A percentile compares a stretch with the other conserved stretches of the same genome.
These are phyloP conservation scores for Euphorbia pulcherrima DNA, from an alignment of 345 rosid species.

Conservation along the genomic window DNA sequence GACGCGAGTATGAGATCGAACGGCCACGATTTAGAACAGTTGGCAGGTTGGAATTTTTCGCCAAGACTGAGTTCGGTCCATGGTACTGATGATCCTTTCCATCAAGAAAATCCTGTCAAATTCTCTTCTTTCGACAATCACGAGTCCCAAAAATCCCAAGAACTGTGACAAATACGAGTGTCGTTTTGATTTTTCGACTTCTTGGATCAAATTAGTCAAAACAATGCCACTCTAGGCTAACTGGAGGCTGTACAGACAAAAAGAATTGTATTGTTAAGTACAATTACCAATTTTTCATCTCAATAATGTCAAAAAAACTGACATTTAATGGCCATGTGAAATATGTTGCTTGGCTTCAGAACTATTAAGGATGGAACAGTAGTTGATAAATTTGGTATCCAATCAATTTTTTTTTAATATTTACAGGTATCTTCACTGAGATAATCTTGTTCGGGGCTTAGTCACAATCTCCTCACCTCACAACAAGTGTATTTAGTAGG, in stretches of 20 bases:
- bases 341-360: not conserved
- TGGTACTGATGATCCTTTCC: slow-evolving; percentile 79
- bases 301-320: not conserved
- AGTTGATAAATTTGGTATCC: no score
- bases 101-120: slow-evolving; percentile 53
- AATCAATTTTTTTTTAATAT: no score
- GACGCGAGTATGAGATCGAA: slow-evolving; percentile 44
- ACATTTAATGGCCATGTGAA: not conserved
- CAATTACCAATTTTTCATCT: not conserved
- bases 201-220: not conserved
- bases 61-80: slow-evolving; percentile 74
- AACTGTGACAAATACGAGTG: not conserved
- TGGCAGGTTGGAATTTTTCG: slow-evolving; percentile 59
- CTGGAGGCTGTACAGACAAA: slow-evolving; percentile 6
- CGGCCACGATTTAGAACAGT: slow-evolving; percentile 41
- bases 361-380: no score
- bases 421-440: no score
- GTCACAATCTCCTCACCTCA: no score
- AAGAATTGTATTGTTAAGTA: not conserved
- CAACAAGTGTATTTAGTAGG: no score
- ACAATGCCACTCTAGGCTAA: not conserved
- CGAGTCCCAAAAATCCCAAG: slow-evolving; percentile 5
- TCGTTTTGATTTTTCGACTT: not conserved
- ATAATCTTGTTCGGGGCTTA: no score
- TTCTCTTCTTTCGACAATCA: slow-evolving; percentile 25